Percentiles rank a stretch among this genome's conserved stretches.
Evolutionary conservation across 2,329 filamentous ascomycete genomes (phyloP).

Genomic region (Aspergillus aculeatus): DNA sequence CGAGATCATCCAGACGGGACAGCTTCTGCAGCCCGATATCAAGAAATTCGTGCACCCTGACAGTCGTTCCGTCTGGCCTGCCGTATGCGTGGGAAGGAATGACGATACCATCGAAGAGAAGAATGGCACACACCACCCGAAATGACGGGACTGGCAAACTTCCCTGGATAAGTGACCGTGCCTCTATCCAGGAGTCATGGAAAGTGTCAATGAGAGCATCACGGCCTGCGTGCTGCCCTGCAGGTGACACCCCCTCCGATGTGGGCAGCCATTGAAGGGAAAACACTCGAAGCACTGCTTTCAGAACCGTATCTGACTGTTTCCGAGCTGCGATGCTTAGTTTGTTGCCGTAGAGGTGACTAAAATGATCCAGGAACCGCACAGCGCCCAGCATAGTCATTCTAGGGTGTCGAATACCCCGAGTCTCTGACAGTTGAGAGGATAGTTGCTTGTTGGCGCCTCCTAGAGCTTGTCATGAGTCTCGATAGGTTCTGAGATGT

Average conservation of each 20-base stretch:
- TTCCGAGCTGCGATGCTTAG: constrained; percentile 10
- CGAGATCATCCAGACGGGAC: constrained; percentile 13
- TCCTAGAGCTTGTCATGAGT: no score
- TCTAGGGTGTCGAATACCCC: no score
- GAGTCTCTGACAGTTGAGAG: no score
- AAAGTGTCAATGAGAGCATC: constrained; percentile 11
- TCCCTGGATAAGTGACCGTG: constrained; percentile 11
- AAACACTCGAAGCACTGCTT: constrained; percentile 19
- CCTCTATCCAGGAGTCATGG: constrained; percentile 19
- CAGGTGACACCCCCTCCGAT: background rate
- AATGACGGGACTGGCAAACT: constrained; percentile 20
- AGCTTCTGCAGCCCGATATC: constrained; percentile 17
- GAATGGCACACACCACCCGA: constrained; percentile 19
- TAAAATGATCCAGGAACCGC: constrained; percentile 26
- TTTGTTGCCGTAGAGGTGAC: constrained; percentile 22
- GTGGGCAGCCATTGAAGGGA: constrained; percentile 22
- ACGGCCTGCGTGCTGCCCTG: background rate
- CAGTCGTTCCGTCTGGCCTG: background rate
- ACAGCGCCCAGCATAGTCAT: constrained; percentile 13
- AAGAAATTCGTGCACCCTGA: constrained; percentile 15
- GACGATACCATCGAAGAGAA: constrained; percentile 25
- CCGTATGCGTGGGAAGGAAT: constrained; percentile 13
- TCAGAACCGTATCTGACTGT: constrained; percentile 21
- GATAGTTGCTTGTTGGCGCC: no score
- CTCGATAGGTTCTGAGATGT: no score